Percentiles rank a stretch among this genome's conserved stretches.
These are phyloP conservation scores for Trypethelium eluteriae DNA, from an alignment of 495 filamentous ascomycete genomes.

Conservation along the genomic window DNA sequence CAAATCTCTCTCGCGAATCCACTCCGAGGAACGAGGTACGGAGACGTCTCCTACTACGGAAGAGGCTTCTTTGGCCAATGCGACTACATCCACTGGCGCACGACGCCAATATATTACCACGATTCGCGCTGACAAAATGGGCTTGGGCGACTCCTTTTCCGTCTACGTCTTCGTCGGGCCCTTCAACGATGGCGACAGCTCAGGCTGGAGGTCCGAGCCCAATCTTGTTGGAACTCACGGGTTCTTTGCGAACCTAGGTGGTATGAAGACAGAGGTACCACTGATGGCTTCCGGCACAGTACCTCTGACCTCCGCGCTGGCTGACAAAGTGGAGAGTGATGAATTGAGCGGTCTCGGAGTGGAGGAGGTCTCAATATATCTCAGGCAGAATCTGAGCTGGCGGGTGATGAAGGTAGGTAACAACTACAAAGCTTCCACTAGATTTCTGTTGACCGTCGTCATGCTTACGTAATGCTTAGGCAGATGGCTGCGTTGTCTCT, in stretches of 20 bases:
- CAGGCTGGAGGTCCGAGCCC: conserved; percentile 38
- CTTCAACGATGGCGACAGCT: conserved; percentile 32
- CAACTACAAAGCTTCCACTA: background rate
- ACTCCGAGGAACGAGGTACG: background rate
- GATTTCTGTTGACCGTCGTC: no score
- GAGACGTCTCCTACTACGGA: background rate
- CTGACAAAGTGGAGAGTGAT: conserved; percentile 36
- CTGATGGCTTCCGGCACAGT: conserved; percentile 43
- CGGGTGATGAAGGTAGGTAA: conserved; percentile 29
- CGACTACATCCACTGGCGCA: conserved; percentile 13
- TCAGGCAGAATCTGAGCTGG: conserved; percentile 42
- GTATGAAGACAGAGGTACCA: conserved; percentile 19
- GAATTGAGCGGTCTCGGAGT: conserved; percentile 39
- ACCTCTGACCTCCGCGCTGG: conserved; percentile 49
- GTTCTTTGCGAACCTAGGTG: conserved; percentile 38
- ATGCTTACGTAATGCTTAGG: conserved; percentile 21
- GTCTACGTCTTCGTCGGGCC: conserved; percentile 56
- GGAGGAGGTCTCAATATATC: conserved; percentile 38
- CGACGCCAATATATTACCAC: conserved; percentile 57
- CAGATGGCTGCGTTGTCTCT: conserved; percentile 29
- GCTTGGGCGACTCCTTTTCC: conserved; percentile 47
- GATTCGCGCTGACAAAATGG: conserved; percentile 49
- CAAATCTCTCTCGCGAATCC: background rate
- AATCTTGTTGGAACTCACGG: conserved; percentile 49
- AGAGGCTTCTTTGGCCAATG: conserved; percentile 1